Percentiles rank a stretch among this genome's conserved stretches.
phyloP scores from a whole-genome alignment of 1,284 basidiomycete species.

The Irpex sp. region DNA sequence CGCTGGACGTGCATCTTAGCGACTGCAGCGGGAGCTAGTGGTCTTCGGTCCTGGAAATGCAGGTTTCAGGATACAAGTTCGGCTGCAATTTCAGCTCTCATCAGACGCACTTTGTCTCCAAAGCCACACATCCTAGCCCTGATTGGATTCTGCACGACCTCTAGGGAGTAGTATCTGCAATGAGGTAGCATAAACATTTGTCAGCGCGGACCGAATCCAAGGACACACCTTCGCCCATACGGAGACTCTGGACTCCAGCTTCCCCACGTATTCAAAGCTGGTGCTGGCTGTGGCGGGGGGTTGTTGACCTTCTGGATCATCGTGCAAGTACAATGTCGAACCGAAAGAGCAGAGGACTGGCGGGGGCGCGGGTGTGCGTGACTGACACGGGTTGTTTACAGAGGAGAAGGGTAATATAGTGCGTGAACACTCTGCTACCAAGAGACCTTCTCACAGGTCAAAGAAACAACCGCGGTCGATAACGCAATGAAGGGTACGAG shows the following conservation, averaged over 20 bases:
- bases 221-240: conserved; percentile 49
- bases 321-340: conserved; percentile 12
- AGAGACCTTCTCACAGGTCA: conserved; percentile 8
- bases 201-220: conserved; percentile 11
- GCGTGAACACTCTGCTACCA: conserved; percentile 2
- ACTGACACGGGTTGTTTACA: not conserved
- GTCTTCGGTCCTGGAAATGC: conserved; percentile 74
- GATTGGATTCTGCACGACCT: conserved; percentile 83
- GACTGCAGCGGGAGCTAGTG: conserved; percentile 86
- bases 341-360: conserved; percentile 12
- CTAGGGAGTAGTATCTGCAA: conserved; percentile 72
- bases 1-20: conserved; percentile 72
- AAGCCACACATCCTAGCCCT: conserved; percentile 93
- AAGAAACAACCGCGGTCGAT: conserved; percentile 5
- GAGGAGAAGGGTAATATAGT: conserved; percentile 7
- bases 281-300: conserved; percentile 31
- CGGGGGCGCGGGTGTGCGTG: not conserved
- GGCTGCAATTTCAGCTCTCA: conserved; percentile 3
- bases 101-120: conserved; percentile 77
- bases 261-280: conserved; percentile 29
- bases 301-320: conserved; percentile 61
- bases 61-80: conserved; percentile 7
- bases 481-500: conserved; percentile 3
- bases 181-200: conserved; percentile 10
- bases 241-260: conserved; percentile 32